Conservation (phyloP, 208 protist genomes). For the Crithidia acanthocephali region DNA sequence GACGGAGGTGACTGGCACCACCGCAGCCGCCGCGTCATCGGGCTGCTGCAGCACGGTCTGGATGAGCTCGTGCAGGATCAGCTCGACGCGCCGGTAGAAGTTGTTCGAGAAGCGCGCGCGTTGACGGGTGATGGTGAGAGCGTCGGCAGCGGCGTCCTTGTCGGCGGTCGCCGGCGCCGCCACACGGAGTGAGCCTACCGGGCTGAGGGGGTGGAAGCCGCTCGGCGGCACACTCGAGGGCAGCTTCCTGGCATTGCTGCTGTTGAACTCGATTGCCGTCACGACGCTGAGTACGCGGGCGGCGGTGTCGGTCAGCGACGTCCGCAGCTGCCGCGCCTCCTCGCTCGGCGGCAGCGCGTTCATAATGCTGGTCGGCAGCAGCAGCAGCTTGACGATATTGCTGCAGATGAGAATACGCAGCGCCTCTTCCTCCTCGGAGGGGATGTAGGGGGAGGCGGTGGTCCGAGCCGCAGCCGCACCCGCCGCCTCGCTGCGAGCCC, state of each 20-base stretch:
- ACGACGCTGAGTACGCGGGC: conserved; percentile 46
- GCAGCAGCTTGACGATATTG: conserved; percentile 86
- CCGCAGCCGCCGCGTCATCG: conserved; percentile 5
- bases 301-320: conserved; percentile 36
- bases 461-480: not conserved
- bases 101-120: conserved; percentile 66
- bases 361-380: conserved; percentile 79
- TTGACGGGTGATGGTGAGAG: conserved; percentile 10
- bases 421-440: conserved; percentile 69
- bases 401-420: conserved; percentile 60
- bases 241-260: conserved; percentile 3
- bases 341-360: conserved; percentile 36
- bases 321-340: conserved; percentile 42
- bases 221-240: not conserved
- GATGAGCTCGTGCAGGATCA: conserved; percentile 60
- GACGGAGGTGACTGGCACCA: not conserved
- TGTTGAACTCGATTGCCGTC: conserved; percentile 39
- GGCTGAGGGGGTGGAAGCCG: conserved; percentile 1
- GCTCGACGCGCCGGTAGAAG: conserved; percentile 64
- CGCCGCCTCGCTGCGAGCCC: not conserved
- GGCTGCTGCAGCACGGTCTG: conserved; percentile 42
- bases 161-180: not conserved
- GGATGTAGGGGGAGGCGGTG: conserved; percentile 35
- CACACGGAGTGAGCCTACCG: conserved; percentile 3
- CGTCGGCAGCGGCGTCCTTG: not conserved